Percentiles rank a stretch among this genome's conserved stretches.
Conservation (phyloP, 495 filamentous ascomycete genomes). For the Daldinia vernicosa region DNA sequence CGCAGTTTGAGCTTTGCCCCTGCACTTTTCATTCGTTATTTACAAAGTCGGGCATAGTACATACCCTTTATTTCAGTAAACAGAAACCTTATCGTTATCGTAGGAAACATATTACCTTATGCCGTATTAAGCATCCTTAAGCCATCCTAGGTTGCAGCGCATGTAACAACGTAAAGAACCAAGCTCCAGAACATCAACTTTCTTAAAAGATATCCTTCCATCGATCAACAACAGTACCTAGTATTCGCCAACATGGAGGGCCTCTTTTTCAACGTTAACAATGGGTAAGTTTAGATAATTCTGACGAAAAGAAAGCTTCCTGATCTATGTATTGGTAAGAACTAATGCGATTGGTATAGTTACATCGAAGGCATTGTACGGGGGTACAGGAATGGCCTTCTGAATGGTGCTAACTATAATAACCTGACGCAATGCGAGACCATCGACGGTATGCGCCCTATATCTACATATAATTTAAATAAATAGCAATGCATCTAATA, state of each 20-base stretch:
- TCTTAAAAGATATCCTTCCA: constrained; percentile 42
- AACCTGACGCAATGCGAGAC: constrained; percentile 99
- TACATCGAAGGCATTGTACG: constrained; percentile 97
- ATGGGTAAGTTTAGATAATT: constrained; percentile 74
- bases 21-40: background rate
- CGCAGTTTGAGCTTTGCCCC: background rate
- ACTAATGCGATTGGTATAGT: constrained; percentile 58
- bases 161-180: constrained; percentile 8
- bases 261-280: constrained; percentile 93
- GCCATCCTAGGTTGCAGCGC: constrained; percentile 28
- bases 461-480: background rate
- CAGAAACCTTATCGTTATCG: background rate
- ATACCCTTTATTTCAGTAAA: background rate
- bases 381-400: constrained; percentile 92
- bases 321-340: constrained; percentile 3
- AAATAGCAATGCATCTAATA: constrained; percentile 28
- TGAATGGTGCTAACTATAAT: constrained; percentile 89
- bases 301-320: background rate
- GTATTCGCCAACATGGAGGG: constrained; percentile 79
- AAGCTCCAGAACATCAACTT: constrained; percentile 24
- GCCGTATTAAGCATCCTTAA: constrained; percentile 25
- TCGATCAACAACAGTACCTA: constrained; percentile 42
- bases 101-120: constrained; percentile 13
- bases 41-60: constrained; percentile 1
- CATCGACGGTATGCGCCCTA: constrained; percentile 78